phyloP scores from a whole-genome alignment of 108 stramenopile genomes.

The Aurantiochytrium sp. region DNA sequence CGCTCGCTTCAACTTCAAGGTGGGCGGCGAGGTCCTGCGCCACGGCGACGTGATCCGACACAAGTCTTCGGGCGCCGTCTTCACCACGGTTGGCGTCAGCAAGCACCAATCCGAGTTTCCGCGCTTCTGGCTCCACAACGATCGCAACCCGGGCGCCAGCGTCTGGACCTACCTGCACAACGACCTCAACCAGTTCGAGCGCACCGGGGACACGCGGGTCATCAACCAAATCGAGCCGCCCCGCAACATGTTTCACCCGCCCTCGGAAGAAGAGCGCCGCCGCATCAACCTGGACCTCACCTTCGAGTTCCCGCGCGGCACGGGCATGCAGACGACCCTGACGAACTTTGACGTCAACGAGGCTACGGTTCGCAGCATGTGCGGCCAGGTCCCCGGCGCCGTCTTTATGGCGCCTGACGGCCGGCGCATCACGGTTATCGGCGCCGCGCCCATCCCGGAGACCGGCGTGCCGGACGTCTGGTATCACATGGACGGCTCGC shows the following conservation, averaged over 20 bases:
- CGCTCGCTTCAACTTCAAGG: background rate
- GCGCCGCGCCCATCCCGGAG: background rate
- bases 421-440: background rate
- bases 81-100: background rate
- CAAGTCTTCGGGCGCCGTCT: background rate
- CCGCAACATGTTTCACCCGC: background rate
- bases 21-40: background rate
- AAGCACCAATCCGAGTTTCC: background rate
- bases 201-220: background rate
- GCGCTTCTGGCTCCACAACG: background rate
- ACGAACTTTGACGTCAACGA: background rate
- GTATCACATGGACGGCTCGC: constrained; percentile 5
- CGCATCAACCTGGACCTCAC: background rate
- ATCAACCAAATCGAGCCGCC: background rate
- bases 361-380: background rate
- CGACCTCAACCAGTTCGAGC: background rate
- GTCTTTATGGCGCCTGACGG: background rate
- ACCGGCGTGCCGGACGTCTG: background rate
- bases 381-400: background rate
- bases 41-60: background rate
- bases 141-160: background rate
- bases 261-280: background rate
- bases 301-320: constrained; percentile 2
- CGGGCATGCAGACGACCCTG: background rate
- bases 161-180: background rate